Evolutionary conservation across 179 eudicot species (phyloP).

Genomic region (Amaranthus tricolor): DNA sequence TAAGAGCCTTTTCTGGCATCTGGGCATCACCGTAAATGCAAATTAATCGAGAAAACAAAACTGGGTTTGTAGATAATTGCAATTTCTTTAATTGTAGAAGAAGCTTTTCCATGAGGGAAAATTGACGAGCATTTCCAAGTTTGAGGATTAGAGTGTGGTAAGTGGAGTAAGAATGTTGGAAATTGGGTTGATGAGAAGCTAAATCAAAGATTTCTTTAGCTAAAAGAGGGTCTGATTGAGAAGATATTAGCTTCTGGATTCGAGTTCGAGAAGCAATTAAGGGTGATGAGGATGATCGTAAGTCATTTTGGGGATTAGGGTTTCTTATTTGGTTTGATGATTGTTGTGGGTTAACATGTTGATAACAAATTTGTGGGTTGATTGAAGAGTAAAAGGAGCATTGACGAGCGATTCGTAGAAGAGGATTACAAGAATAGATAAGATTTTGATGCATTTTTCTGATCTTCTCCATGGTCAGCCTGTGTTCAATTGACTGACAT

Average conservation of each 20-base stretch:
- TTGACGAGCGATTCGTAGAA: constrained; percentile 3
- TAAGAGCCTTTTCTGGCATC: constrained; percentile 67
- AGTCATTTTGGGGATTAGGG: constrained; percentile 20
- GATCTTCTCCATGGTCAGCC: background rate
- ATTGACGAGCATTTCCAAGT: constrained; percentile 61
- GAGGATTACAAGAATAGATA: constrained; percentile 13
- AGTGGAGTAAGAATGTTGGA: constrained; percentile 61
- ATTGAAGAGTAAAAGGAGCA: constrained; percentile 27
- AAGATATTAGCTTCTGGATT: constrained; percentile 62
- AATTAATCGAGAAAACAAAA: constrained; percentile 62
- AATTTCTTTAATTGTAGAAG: constrained; percentile 41
- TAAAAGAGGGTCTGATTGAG: constrained; percentile 80
- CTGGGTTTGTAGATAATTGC: constrained; percentile 49
- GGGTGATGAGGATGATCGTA: constrained; percentile 27
- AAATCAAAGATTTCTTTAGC: constrained; percentile 88
- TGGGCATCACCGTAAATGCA: constrained; percentile 68
- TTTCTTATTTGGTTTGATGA: constrained; percentile 1
- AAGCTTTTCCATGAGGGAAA: constrained; percentile 59
- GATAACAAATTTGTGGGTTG: constrained; percentile 5
- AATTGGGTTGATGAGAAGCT: constrained; percentile 68
- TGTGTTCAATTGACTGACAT: too few species aligned
- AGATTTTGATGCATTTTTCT: constrained; percentile 19
- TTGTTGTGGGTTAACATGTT: background rate
- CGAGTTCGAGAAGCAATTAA: constrained; percentile 54
- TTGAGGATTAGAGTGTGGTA: constrained; percentile 68